A percentile compares a stretch with the other conserved stretches of the same genome.
These are phyloP conservation scores for Fomitopsis serialis DNA, from an alignment of 768 basidiomycete species.

Conservation along the genomic window DNA sequence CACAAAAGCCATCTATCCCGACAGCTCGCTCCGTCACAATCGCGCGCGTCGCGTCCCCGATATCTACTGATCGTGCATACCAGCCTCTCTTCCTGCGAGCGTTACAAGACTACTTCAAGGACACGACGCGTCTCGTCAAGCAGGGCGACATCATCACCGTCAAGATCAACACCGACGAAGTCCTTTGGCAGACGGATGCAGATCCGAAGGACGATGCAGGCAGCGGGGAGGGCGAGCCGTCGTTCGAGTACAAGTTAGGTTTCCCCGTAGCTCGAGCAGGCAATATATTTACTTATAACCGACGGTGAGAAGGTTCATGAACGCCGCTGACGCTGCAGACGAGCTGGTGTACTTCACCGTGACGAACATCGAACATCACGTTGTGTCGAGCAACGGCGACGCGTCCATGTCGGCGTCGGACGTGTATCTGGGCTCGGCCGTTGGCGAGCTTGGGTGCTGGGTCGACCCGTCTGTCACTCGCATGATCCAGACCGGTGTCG, in stretches of 20 bases:
- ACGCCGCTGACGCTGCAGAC: constrained; percentile 22
- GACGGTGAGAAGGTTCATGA: not conserved
- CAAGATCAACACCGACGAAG: constrained; percentile 48
- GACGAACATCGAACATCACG: constrained; percentile 67
- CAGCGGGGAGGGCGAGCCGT: constrained; percentile 1
- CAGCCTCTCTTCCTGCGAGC: constrained; percentile 56
- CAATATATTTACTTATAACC: not conserved
- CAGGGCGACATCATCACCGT: constrained; percentile 71
- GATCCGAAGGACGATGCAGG: constrained; percentile 3
- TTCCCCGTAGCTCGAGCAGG: not conserved
- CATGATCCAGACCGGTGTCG: constrained; percentile 75
- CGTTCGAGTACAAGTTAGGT: constrained; percentile 2
- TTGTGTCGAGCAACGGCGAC: constrained; percentile 35
- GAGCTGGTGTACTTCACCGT: constrained; percentile 72
- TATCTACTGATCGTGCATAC: constrained; percentile 58
- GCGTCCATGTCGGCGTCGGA: constrained; percentile 32
- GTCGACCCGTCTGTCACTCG: constrained; percentile 70
- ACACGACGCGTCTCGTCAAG: constrained; percentile 52
- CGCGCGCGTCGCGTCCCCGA: constrained; percentile 74
- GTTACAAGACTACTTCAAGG: constrained; percentile 59
- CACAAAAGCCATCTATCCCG: constrained; percentile 55
- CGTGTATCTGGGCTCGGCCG: constrained; percentile 46
- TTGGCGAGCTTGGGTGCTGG: constrained; percentile 81
- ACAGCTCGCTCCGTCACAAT: constrained; percentile 65
- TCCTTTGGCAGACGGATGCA: constrained; percentile 11